Evolutionary conservation across 208 protist species (phyloP).

Genomic region (Leishmania amazonensis): DNA sequence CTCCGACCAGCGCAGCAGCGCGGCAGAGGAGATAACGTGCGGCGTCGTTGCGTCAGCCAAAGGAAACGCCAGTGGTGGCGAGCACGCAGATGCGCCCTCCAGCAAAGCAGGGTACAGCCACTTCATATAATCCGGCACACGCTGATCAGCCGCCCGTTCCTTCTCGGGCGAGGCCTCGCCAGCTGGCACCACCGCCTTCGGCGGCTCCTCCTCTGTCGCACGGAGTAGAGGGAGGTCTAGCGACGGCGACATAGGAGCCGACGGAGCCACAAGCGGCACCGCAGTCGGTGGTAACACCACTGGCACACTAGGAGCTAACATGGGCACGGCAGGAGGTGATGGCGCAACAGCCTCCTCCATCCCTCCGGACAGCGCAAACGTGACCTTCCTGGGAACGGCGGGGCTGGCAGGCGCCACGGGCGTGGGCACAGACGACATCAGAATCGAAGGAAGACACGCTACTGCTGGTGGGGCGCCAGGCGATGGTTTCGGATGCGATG

Average conservation of each 20-base stretch:
- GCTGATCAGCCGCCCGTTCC: not conserved
- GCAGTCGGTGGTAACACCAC: not conserved
- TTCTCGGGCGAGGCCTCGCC: not conserved
- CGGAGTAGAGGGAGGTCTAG: not conserved
- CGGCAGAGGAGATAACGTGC: slow-evolving; percentile 20
- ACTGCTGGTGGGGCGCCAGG: not conserved
- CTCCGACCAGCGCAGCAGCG: slow-evolving; percentile 29
- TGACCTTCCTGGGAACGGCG: not conserved
- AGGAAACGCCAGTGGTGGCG: slow-evolving; percentile 29
- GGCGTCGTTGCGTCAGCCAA: slow-evolving; percentile 30
- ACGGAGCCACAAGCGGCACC: not conserved
- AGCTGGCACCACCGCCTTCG: not conserved
- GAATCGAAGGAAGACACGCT: not conserved
- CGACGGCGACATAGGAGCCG: not conserved
- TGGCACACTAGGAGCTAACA: not conserved
- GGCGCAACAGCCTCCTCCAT: not conserved
- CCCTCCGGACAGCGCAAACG: not conserved
- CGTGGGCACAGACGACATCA: not conserved
- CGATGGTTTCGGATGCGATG: not conserved
- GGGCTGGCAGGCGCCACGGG: not conserved
- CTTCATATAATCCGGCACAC: slow-evolving; percentile 28
- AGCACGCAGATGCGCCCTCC: slow-evolving; percentile 3
- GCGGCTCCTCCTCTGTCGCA: slow-evolving; percentile 14
- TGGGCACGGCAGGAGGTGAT: not conserved
- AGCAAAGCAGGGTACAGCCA: slow-evolving; percentile 35